A percentile compares a stretch with the other conserved stretches of the same genome.
phyloP scores from a whole-genome alignment of 306 rosid species.

The Herpetospermum pedunculosum region DNA sequence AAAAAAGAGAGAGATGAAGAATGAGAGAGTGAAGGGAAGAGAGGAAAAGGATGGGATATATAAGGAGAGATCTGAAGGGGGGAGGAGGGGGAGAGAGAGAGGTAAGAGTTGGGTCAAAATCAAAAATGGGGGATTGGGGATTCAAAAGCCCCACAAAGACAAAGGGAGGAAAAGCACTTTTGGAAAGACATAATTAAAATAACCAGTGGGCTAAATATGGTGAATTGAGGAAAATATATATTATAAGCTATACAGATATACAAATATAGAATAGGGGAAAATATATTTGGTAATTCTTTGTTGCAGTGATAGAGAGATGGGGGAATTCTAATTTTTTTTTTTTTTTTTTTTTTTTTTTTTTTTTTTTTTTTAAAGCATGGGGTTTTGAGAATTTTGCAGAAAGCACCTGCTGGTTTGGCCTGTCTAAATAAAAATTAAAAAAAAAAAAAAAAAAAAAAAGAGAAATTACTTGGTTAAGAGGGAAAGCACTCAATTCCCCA shows the following conservation, averaged over 20 bases:
- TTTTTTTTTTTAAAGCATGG: no score
- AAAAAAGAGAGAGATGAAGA: background rate
- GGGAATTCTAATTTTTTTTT: no score
- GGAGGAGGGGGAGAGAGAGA: background rate
- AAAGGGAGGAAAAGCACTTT: background rate
- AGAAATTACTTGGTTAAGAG: background rate
- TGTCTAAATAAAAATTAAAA: no score
- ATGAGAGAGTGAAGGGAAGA: slow-evolving; percentile 6
- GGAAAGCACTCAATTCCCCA: slow-evolving; percentile 53
- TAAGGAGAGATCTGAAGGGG: background rate
- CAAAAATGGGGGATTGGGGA: background rate
- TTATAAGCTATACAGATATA: background rate
- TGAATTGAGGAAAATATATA: background rate
- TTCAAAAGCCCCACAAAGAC: slow-evolving; percentile 6
- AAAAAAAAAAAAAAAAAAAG: background rate
- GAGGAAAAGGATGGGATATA: slow-evolving; percentile 1
- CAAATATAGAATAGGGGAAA: background rate
- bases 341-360: no score
- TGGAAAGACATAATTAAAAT: slow-evolving; percentile 4
- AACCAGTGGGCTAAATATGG: background rate
- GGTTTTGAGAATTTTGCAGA: background rate
- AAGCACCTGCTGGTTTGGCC: background rate
- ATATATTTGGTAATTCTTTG: background rate
- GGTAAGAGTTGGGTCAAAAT: background rate
- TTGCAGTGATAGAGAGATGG: no score